Conservation (phyloP, 1,284 basidiomycete species). For the Cystobasidiaceae sp. region DNA sequence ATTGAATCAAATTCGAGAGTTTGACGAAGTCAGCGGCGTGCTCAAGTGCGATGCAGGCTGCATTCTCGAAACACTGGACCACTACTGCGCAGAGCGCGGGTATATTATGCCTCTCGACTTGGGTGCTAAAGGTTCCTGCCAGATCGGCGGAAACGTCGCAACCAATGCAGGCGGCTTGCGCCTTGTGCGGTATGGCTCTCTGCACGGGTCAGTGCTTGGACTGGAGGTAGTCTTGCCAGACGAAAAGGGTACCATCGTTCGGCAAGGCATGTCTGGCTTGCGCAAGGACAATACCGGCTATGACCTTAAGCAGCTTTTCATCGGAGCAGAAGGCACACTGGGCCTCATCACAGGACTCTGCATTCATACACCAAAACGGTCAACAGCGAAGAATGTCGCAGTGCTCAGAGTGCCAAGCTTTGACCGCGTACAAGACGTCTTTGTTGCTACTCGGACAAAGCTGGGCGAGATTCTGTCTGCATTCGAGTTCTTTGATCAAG, state of each 20-base stretch:
- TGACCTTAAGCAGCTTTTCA: constrained; percentile 97
- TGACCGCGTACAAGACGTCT: constrained; percentile 54
- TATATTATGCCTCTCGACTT: constrained; percentile 98
- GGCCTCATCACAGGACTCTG: constrained; percentile 94
- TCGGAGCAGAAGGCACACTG: constrained; percentile 93
- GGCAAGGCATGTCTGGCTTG: constrained; percentile 59
- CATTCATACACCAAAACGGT: constrained; percentile 87
- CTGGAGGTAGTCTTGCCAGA: constrained; percentile 94
- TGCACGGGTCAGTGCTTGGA: constrained; percentile 92
- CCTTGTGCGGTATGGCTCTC: constrained; percentile 85
- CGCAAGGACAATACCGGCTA: constrained; percentile 99
- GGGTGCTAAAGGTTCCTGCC: constrained; percentile 98
- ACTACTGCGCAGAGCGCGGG: constrained; percentile 77
- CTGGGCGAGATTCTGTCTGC: constrained; percentile 95
- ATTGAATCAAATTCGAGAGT: constrained; percentile 79
- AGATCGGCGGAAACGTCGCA: constrained; percentile 95
- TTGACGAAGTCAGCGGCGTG: constrained; percentile 80
- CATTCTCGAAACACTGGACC: constrained; percentile 83
- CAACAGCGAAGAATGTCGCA: constrained; percentile 56
- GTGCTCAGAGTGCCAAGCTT: constrained; percentile 56
- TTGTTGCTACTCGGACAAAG: constrained; percentile 57
- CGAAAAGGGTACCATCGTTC: constrained; percentile 72
- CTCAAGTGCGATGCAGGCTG: constrained; percentile 75
- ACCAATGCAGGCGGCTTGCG: constrained; percentile 97
- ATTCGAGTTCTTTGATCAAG: constrained; percentile 93